Evolutionary conservation across 2,329 filamentous ascomycete genomes (phyloP).

Genomic region (Hypoxylon sp.): DNA sequence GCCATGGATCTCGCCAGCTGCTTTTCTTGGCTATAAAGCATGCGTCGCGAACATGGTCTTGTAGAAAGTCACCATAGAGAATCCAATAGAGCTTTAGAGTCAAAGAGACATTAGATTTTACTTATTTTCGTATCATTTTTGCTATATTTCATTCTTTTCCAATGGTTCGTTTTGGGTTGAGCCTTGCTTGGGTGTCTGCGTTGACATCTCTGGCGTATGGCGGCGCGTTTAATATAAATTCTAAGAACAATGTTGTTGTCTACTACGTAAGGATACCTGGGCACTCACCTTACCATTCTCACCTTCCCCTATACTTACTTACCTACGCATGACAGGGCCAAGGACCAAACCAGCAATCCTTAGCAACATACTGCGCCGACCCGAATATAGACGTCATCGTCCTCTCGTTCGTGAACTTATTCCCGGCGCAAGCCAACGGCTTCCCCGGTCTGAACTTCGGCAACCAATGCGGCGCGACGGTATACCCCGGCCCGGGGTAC

Average conservation of each 20-base stretch:
- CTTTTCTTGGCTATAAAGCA: too few relatives aligned
- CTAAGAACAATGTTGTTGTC: constrained; percentile 52
- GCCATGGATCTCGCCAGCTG: constrained; percentile 1
- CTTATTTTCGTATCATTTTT: too few relatives aligned
- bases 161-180: constrained; percentile 36
- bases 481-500: constrained; percentile 47
- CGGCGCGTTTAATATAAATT: constrained; percentile 44
- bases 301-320: not conserved
- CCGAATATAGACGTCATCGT: constrained; percentile 54
- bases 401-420: constrained; percentile 53
- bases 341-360: constrained; percentile 49
- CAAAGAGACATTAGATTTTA: too few relatives aligned
- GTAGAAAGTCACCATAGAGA: too few relatives aligned
- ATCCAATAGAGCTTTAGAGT: too few relatives aligned
- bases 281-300: not conserved
- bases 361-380: constrained; percentile 51
- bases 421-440: constrained; percentile 54
- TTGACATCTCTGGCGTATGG: constrained; percentile 30
- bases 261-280: constrained; percentile 55
- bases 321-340: constrained; percentile 47
- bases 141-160: too few relatives aligned
- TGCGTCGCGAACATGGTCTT: too few relatives aligned
- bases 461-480: constrained; percentile 50
- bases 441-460: constrained; percentile 53
- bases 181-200: constrained; percentile 26